Percentiles rank a stretch among this genome's conserved stretches.
phyloP scores from a whole-genome alignment of 1,284 basidiomycete species.

The Sporisorium reilianum region DNA sequence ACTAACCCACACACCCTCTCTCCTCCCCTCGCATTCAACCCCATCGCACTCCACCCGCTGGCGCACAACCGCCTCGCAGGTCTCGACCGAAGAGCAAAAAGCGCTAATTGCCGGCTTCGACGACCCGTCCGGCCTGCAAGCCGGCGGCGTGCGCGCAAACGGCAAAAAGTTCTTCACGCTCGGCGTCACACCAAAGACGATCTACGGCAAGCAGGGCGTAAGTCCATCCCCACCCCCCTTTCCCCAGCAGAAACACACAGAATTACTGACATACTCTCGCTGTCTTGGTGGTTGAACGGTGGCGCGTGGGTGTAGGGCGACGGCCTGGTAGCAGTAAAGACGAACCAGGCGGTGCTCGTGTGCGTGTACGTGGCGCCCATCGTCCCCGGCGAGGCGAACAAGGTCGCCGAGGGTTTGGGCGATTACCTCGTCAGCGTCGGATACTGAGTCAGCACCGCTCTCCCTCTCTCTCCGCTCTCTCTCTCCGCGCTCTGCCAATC shows the following conservation, averaged over 20 bases:
- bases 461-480: too few relatives aligned
- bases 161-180: constrained; percentile 86
- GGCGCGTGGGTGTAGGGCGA: too few relatives aligned
- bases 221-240: constrained; percentile 60
- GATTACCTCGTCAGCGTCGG: constrained; percentile 66
- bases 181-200: constrained; percentile 74
- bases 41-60: too few relatives aligned
- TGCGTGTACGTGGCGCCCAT: constrained; percentile 80
- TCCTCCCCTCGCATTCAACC: not conserved
- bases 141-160: constrained; percentile 78
- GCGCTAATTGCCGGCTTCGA: constrained; percentile 75
- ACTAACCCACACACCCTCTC: not conserved
- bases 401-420: constrained; percentile 75
- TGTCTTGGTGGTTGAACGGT: too few relatives aligned
- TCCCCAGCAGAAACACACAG: too few relatives aligned
- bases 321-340: constrained; percentile 86
- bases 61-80: too few relatives aligned
- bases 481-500: too few relatives aligned
- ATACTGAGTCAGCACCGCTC: constrained; percentile 40
- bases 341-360: constrained; percentile 87
- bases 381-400: constrained; percentile 78
- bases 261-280: too few relatives aligned
- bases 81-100: constrained; percentile 81
- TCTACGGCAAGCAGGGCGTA: constrained; percentile 86
- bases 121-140: constrained; percentile 71